Conservation (phyloP, 2,329 filamentous ascomycete genomes). For the Taxawa tesnikishii region DNA sequence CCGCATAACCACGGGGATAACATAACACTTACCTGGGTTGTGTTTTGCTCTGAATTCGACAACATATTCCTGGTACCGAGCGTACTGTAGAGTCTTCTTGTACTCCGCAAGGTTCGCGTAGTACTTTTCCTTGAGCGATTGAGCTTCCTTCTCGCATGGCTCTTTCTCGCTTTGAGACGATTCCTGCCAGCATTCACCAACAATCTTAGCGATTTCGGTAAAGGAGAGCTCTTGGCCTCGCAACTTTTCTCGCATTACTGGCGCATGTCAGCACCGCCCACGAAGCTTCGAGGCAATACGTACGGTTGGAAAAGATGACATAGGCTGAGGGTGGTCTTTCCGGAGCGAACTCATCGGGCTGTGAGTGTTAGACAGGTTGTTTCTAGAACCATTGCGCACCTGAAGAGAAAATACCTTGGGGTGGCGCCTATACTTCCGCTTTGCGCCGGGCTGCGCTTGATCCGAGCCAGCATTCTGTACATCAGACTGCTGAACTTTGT, state of each 20-base stretch:
- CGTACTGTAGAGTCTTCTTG: slow-evolving; percentile 62
- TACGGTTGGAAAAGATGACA: slow-evolving; percentile 76
- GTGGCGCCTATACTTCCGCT: slow-evolving; percentile 67
- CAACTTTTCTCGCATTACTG: slow-evolving; percentile 65
- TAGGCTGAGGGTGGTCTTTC: slow-evolving; percentile 73
- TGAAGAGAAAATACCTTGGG: slow-evolving; percentile 47
- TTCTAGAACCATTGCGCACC: not conserved
- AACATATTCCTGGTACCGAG: slow-evolving; percentile 58
- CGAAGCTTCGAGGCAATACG: slow-evolving; percentile 21
- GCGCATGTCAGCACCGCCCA: not conserved
- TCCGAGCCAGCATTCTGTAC: slow-evolving; percentile 9
- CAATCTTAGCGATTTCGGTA: slow-evolving; percentile 71
- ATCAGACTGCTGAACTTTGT: slow-evolving; percentile 34
- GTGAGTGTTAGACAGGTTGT: slow-evolving; percentile 10
- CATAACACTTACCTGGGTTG: slow-evolving; percentile 1
- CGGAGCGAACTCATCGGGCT: slow-evolving; percentile 69
- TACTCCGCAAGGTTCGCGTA: slow-evolving; percentile 61
- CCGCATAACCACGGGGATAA: too few relatives aligned
- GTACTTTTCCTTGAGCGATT: slow-evolving; percentile 63
- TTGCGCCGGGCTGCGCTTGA: slow-evolving; percentile 24
- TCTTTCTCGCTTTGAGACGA: slow-evolving; percentile 56
- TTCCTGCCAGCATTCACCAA: slow-evolving; percentile 72
- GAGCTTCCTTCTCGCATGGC: slow-evolving; percentile 59
- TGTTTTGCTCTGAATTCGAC: slow-evolving; percentile 69
- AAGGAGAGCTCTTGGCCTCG: slow-evolving; percentile 68